Evolutionary conservation across 2,329 filamentous ascomycete species (phyloP), one percentile per base, ranked within the genome.

Genomic region (Pseudocercospora fuligena): DNA sequence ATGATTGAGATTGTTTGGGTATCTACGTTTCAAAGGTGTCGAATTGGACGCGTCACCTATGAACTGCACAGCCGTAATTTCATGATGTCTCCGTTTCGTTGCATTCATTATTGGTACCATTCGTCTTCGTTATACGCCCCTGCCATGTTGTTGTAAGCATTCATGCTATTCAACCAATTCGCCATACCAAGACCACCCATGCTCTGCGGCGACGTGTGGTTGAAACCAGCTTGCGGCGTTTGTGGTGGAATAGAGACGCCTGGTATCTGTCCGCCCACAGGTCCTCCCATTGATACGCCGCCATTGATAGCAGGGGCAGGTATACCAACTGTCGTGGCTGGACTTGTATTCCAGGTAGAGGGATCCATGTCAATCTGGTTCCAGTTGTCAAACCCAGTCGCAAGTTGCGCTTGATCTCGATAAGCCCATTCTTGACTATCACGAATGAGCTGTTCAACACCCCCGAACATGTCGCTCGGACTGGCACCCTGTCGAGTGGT

Each of bases 371-470:
- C 70, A 9, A 70, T 23, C 23, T 64, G 46, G 62, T 80, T 80
- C 88, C 88, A 91, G 63, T 88, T 89, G 27, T 86, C 88, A 69
- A 90, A 87, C 1, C 88, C 88, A 3, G 85, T 76, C 0, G 86
- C 87, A 3, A 90, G 78, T 59, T 86, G 85, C 19, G 82, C 84
- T 72, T 90, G 88, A 72, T 91, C 89, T 40, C 84, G 80, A 62
- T 88, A 82, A 82, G 70, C 72, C 87, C 86, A 89, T 71, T 90
- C 86, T 67, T 89, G 87, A 57, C 85, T 87, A 59, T 90, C 88
- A 54, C 86, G 83, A 3, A 90, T 82, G 5, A 90, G 77, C 53
- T 86, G 85, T 40, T 89, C 87, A 0, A 89, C 82, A 8, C 84
- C 85, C 25, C 87, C 86, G 67, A 90, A 89, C 60, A 88, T 80